These are phyloP conservation scores for Tympanopsis confertula DNA, from an alignment of 2,329 filamentous ascomycete genomes.

Conservation along the genomic window DNA sequence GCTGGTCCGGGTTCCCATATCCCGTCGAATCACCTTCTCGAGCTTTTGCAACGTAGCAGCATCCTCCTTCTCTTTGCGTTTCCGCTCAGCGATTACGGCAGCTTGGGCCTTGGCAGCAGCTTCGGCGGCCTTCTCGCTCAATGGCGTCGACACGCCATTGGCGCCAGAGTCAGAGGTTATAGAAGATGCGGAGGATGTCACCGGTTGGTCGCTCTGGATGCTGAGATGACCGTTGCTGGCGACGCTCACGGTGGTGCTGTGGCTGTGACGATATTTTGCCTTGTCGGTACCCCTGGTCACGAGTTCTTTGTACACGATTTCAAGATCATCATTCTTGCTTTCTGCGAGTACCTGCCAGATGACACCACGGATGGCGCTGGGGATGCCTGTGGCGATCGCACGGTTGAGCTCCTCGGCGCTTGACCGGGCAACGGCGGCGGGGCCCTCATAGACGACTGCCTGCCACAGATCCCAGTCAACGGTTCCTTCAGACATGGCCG, in stretches of 20 bases:
- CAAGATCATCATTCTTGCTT: conserved; percentile 85
- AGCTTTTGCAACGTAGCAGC: conserved; percentile 63
- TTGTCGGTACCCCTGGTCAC: conserved; percentile 71
- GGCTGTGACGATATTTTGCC: conserved; percentile 52
- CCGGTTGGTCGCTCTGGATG: conserved; percentile 54
- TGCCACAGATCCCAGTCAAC: conserved; percentile 99
- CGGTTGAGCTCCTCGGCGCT: conserved; percentile 81
- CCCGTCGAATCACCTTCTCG: conserved; percentile 82
- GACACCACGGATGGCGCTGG: conserved; percentile 88
- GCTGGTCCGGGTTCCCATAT: conserved; percentile 83
- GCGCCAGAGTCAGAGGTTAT: conserved; percentile 66
- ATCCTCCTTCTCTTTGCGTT: conserved; percentile 72
- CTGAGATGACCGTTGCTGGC: conserved; percentile 41
- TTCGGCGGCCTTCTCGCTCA: conserved; percentile 50
- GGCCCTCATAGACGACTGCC: conserved; percentile 85
- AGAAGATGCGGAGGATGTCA: conserved; percentile 72
- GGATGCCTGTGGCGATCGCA: conserved; percentile 87
- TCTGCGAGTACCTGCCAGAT: conserved; percentile 97
- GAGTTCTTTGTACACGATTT: conserved; percentile 75
- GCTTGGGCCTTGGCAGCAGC: conserved; percentile 54
- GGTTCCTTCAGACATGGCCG: conserved; percentile 56
- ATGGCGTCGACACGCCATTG: conserved; percentile 43
- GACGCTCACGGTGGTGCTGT: conserved; percentile 36
- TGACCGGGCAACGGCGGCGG: conserved; percentile 73
- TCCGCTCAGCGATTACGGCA: conserved; percentile 52